Percentiles rank a stretch among this genome's conserved stretches.
phyloP scores from a whole-genome alignment of 805 yeast species.

The Ogataea trehaloabstinens region DNA sequence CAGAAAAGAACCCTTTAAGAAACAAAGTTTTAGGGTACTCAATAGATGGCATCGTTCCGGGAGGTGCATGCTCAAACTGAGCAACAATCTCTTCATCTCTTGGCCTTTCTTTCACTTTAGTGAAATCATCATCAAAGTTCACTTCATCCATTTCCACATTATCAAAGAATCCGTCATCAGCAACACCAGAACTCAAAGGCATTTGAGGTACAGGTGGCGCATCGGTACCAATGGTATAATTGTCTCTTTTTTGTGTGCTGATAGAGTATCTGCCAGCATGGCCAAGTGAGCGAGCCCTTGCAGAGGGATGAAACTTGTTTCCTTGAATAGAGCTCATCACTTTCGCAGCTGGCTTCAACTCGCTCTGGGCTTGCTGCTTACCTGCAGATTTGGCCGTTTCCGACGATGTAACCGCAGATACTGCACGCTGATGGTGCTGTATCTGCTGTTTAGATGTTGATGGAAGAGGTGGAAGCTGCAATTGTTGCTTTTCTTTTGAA shows the following conservation, averaged over 20 bases:
- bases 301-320: conserved; percentile 66
- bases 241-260: conserved; percentile 28
- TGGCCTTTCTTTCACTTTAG: conserved; percentile 31
- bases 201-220: conserved; percentile 46
- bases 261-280: conserved; percentile 67
- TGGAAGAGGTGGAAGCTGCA: conserved; percentile 31
- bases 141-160: conserved; percentile 45
- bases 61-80: conserved; percentile 52
- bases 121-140: conserved; percentile 25
- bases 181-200: conserved; percentile 28
- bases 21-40: conserved; percentile 89
- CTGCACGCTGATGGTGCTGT: conserved; percentile 36
- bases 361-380: conserved; percentile 9
- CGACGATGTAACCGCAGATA: conserved; percentile 36
- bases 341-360: conserved; percentile 6
- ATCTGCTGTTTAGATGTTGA: conserved; percentile 26
- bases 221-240: conserved; percentile 19
- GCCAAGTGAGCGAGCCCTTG: conserved; percentile 86
- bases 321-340: conserved; percentile 30
- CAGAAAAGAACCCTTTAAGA: conserved; percentile 90
- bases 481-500: conserved; percentile 47
- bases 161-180: conserved; percentile 58
- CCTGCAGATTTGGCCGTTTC: conserved; percentile 28
- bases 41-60: conserved; percentile 88
- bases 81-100: conserved; percentile 48